phyloP scores from a whole-genome alignment of 257 asterid species.

The Echium plantagineum region DNA sequence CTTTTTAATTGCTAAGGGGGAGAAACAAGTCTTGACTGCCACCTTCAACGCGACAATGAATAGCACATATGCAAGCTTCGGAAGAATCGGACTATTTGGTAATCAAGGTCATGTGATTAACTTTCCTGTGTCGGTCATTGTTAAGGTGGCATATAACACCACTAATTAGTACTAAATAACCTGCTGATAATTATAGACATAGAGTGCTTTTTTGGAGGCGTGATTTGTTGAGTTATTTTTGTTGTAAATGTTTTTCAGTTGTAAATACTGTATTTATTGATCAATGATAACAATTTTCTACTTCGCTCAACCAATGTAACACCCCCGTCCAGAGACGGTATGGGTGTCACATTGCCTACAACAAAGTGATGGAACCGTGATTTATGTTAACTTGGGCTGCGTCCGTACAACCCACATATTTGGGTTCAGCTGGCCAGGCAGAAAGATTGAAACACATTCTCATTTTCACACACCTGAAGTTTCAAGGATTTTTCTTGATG shows the following conservation, averaged over 20 bases:
- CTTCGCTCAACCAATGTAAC: not conserved
- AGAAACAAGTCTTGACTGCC: constrained; percentile 54
- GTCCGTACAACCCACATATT: no score
- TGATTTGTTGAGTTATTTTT: not conserved
- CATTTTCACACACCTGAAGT: no score
- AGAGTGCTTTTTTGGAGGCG: not conserved
- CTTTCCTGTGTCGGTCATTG: constrained; percentile 68
- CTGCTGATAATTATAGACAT: not conserved
- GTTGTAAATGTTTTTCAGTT: not conserved
- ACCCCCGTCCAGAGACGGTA: no score
- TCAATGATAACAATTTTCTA: not conserved
- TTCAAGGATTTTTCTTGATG: no score
- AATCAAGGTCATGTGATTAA: constrained; percentile 57
- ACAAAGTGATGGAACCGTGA: no score
- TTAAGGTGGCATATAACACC: constrained; percentile 40
- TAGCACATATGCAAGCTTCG: constrained; percentile 61
- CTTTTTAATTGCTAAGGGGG: constrained; percentile 50
- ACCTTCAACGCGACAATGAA: constrained; percentile 48
- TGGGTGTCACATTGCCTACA: no score
- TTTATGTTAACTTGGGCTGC: no score
- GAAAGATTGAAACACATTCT: no score
- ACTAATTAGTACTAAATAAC: constrained; percentile 48
- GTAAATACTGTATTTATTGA: not conserved
- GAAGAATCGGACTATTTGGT: constrained; percentile 84
- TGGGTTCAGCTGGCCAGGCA: no score